These are phyloP conservation scores for Fomitopsis pulvina DNA, from an alignment of 768 basidiomycete species.

Conservation along the genomic window DNA sequence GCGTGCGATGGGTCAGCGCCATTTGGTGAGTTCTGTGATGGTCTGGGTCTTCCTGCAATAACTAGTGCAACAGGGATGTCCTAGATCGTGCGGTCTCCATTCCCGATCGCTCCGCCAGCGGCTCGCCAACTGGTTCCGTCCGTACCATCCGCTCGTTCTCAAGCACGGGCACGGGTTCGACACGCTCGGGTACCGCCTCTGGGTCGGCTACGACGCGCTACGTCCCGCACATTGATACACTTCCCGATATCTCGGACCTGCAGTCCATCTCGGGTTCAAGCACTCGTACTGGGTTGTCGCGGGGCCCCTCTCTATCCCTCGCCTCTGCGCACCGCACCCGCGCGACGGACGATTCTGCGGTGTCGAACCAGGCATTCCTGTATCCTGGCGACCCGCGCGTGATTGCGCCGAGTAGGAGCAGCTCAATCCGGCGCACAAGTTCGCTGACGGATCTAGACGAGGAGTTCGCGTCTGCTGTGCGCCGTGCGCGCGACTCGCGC, in stretches of 20 bases:
- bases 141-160: constrained; percentile 58
- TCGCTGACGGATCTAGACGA: constrained; percentile 74
- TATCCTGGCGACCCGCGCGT: constrained; percentile 70
- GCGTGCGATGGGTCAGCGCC: constrained; percentile 88
- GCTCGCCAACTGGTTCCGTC: constrained; percentile 54
- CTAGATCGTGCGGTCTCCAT: constrained; percentile 58
- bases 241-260: constrained; percentile 68
- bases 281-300: constrained; percentile 30
- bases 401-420: constrained; percentile 61
- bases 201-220: constrained; percentile 72
- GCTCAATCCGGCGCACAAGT: constrained; percentile 54
- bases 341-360: constrained; percentile 69
- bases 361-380: constrained; percentile 57
- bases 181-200: constrained; percentile 28
- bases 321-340: constrained; percentile 56
- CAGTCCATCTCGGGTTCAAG: constrained; percentile 40
- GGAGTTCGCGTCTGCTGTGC: constrained; percentile 42
- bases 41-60: not conserved
- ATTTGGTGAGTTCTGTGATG: constrained; percentile 56
- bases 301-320: constrained; percentile 40
- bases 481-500: constrained; percentile 33
- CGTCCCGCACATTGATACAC: constrained; percentile 64
- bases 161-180: constrained; percentile 37
- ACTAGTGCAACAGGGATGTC: constrained; percentile 53
- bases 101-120: constrained; percentile 39